A percentile compares a stretch with the other conserved stretches of the same genome.
Conservation (phyloP, 1,284 basidiomycete genomes). For the Sphaerobolus stellatus region DNA sequence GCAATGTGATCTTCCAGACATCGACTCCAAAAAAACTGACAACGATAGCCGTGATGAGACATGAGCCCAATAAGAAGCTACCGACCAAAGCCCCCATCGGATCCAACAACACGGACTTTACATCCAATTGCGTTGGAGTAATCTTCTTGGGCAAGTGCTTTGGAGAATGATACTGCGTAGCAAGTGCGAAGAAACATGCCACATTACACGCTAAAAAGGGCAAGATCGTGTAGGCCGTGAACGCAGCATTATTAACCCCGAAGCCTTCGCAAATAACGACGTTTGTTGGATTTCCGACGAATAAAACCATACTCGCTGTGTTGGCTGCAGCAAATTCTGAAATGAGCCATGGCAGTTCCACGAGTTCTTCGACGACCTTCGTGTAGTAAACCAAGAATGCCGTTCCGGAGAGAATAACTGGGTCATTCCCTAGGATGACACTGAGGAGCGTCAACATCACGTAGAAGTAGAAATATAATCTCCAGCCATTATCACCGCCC, state of each 20-base stretch:
- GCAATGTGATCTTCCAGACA: conserved; percentile 85
- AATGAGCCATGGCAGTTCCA: conserved; percentile 45
- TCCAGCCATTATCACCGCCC: conserved; percentile 68
- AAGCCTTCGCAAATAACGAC: conserved; percentile 67
- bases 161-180: conserved; percentile 51
- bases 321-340: conserved; percentile 77
- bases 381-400: conserved; percentile 88
- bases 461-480: conserved; percentile 79
- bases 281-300: conserved; percentile 75
- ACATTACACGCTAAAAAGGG: conserved; percentile 66
- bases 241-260: conserved; percentile 57
- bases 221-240: conserved; percentile 69
- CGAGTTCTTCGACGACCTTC: conserved; percentile 53
- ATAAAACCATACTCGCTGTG: conserved; percentile 68
- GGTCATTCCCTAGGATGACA: conserved; percentile 87
- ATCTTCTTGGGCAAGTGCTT: conserved; percentile 54
- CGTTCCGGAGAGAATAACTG: conserved; percentile 82
- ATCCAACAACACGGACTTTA: conserved; percentile 49
- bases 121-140: conserved; percentile 38
- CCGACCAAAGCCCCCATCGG: conserved; percentile 53
- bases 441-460: conserved; percentile 78
- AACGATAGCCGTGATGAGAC: conserved; percentile 51
- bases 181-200: conserved; percentile 53
- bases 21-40: conserved; percentile 60
- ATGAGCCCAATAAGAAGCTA: conserved; percentile 46